These are phyloP conservation scores for Passalora sequoiae DNA, from an alignment of 2,329 filamentous ascomycete genomes.

Conservation along the genomic window DNA sequence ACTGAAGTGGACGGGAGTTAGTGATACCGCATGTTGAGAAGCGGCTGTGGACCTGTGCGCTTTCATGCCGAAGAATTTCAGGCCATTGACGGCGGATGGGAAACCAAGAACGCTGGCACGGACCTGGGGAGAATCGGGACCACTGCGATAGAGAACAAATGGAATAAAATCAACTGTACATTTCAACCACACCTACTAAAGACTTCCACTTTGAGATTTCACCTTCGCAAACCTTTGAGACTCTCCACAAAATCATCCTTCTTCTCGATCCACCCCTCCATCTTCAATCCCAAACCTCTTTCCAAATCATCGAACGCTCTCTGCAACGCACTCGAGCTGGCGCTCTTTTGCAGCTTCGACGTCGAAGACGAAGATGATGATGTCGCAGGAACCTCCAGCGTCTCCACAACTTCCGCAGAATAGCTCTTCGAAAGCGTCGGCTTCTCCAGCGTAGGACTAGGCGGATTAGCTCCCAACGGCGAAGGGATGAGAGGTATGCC, in stretches of 20 bases:
- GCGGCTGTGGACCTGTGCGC: too few species aligned
- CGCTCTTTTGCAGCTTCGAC: constrained; percentile 1
- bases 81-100: too few species aligned
- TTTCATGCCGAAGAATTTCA: too few species aligned
- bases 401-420: neutral
- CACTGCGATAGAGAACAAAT: too few species aligned
- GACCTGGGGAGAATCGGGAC: too few species aligned
- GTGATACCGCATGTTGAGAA: too few species aligned
- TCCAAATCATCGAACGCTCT: constrained; percentile 27
- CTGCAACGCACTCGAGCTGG: constrained; percentile 8
- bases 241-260: constrained; percentile 1
- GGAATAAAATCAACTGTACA: too few species aligned
- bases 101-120: too few species aligned
- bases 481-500: constrained; percentile 15
- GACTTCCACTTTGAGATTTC: constrained; percentile 2
- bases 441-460: constrained; percentile 9
- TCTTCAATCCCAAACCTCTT: constrained; percentile 16
- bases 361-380: neutral
- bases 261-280: neutral
- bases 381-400: neutral
- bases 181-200: too few species aligned
- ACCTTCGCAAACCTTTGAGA: constrained; percentile 1
- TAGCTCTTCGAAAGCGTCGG: neutral
- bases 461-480: constrained; percentile 27
- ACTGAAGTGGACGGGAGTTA: too few species aligned